Percentiles rank a stretch among this genome's conserved stretches.
Evolutionary conservation across 2,329 filamentous ascomycete genomes (phyloP).

Genomic region (Curvularia sp.): DNA sequence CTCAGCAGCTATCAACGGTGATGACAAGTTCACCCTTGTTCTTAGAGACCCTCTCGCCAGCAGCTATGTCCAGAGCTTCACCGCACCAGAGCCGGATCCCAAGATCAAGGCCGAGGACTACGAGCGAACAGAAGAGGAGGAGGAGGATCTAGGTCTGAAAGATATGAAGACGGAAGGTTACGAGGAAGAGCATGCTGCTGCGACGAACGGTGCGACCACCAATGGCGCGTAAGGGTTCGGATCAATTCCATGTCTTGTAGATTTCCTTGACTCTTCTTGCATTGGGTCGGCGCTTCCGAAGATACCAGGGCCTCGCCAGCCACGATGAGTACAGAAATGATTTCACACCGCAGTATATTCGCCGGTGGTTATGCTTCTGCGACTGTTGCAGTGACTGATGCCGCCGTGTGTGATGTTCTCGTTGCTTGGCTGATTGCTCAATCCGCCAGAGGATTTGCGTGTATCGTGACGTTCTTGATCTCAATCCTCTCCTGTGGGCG

Average conservation of each 20-base stretch:
- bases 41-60: constrained; percentile 88
- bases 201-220: constrained; percentile 33
- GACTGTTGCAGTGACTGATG: neutral
- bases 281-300: constrained; percentile 39
- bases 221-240: constrained; percentile 22
- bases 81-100: constrained; percentile 79
- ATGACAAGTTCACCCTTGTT: constrained; percentile 80
- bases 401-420: neutral
- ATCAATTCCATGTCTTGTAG: constrained; percentile 14
- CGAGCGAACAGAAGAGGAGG: constrained; percentile 85
- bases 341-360: constrained; percentile 3
- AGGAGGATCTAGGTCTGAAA: constrained; percentile 86
- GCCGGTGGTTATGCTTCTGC: constrained; percentile 4
- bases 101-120: constrained; percentile 85
- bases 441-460: constrained; percentile 78
- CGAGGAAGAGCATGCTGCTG: constrained; percentile 58
- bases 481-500: constrained; percentile 70
- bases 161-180: constrained; percentile 96
- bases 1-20: constrained; percentile 78
- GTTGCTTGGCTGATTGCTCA: constrained; percentile 2
- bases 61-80: constrained; percentile 91
- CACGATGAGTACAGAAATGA: constrained; percentile 29
- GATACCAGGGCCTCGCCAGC: constrained; percentile 50
- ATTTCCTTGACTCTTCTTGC: constrained; percentile 33
- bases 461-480: constrained; percentile 75